These are phyloP conservation scores for Pisolithus microcarpus DNA, from an alignment of 768 basidiomycete genomes.

Conservation along the genomic window DNA sequence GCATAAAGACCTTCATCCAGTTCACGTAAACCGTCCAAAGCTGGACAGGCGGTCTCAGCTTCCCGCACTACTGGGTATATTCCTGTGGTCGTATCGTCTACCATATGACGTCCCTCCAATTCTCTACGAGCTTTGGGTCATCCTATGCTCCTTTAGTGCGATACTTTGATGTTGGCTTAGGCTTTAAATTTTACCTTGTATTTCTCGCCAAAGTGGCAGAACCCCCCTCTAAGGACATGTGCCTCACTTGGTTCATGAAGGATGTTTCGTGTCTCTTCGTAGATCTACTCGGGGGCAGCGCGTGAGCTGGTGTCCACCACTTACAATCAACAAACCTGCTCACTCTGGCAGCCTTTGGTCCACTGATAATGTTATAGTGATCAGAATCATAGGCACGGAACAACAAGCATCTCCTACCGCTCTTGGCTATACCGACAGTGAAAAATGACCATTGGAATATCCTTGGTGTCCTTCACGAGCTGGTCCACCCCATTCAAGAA, in stretches of 20 bases:
- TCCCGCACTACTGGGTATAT: background rate
- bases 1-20: no score
- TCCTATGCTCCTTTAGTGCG: conserved; percentile 31
- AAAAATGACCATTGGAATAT: conserved; percentile 60
- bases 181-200: conserved; percentile 43
- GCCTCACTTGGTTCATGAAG: no score
- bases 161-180: background rate
- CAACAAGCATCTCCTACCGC: conserved; percentile 41
- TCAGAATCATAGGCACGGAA: background rate
- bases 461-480: conserved; percentile 54
- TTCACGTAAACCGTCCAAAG: no score
- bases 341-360: conserved; percentile 73
- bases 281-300: conserved; percentile 45
- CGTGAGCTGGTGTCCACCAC: conserved; percentile 4
- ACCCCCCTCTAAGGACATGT: conserved; percentile 64
- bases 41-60: no score
- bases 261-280: no score
- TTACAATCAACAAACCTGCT: conserved; percentile 9
- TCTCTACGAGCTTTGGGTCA: conserved; percentile 65
- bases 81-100: conserved; percentile 14
- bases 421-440: conserved; percentile 75
- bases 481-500: conserved; percentile 53
- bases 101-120: conserved; percentile 68
- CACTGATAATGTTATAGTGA: conserved; percentile 34
- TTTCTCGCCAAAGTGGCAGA: conserved; percentile 59